phyloP scores from a whole-genome alignment of 1,139 yeast genomes.

The Taphrina wiesneri region DNA sequence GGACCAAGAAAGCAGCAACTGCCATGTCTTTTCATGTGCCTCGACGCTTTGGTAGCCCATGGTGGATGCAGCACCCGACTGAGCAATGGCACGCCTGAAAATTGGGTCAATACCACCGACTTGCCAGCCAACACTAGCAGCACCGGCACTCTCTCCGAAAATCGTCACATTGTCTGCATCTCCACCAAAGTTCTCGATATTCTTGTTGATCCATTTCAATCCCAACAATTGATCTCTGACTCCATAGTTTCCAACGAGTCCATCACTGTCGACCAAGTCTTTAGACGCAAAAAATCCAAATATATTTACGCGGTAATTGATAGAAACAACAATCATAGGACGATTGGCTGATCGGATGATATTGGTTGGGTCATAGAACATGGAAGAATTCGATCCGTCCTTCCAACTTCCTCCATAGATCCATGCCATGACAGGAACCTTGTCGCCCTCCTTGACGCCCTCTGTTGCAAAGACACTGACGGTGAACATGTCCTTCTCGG shows the following conservation, averaged over 20 bases:
- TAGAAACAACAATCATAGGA: slow-evolving; percentile 46
- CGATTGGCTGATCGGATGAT: slow-evolving; percentile 42
- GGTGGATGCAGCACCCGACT: slow-evolving; percentile 28
- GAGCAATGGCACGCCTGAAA: slow-evolving; percentile 30
- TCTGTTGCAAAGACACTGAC: slow-evolving; percentile 18
- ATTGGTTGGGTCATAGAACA: slow-evolving; percentile 44
- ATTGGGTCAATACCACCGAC: slow-evolving; percentile 21
- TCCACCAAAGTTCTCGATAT: slow-evolving; percentile 47
- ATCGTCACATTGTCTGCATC: slow-evolving; percentile 46
- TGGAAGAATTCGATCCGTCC: slow-evolving; percentile 45
- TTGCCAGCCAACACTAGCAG: slow-evolving; percentile 39
- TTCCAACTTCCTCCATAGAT: slow-evolving; percentile 49
- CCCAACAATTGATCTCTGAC: slow-evolving; percentile 46
- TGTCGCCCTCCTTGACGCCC: slow-evolving; percentile 27
- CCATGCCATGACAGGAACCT: slow-evolving; percentile 46
- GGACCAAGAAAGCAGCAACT: slow-evolving; percentile 7
- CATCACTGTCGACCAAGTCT: slow-evolving; percentile 36
- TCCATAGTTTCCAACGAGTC: slow-evolving; percentile 45
- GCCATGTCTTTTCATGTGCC: slow-evolving; percentile 21
- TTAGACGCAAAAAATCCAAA: slow-evolving; percentile 46
- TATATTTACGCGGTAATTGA: slow-evolving; percentile 48
- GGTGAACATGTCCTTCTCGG: slow-evolving; percentile 21
- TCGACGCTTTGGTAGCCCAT: slow-evolving; percentile 12
- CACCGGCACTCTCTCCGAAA: slow-evolving; percentile 50
- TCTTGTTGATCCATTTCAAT: slow-evolving; percentile 47